phyloP scores from a whole-genome alignment of 345 rosid species.

The Acer yangbiense region DNA sequence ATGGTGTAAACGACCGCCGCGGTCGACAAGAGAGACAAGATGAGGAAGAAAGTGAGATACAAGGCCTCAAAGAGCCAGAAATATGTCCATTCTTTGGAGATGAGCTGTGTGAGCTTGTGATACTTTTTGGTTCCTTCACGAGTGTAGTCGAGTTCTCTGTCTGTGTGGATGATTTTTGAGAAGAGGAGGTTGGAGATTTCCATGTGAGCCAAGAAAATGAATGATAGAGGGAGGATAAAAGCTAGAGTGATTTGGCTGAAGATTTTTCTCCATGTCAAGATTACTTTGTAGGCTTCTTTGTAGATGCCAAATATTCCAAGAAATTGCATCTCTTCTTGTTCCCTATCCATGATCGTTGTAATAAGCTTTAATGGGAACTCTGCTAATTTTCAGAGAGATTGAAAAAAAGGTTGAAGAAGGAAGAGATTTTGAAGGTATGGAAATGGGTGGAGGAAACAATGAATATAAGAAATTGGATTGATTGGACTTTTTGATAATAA shows the following conservation, averaged over 20 bases:
- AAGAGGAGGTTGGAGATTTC: slow-evolving; percentile 35
- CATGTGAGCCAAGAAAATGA: slow-evolving; percentile 51
- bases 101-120: slow-evolving; percentile 28
- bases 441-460: neutral
- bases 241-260: slow-evolving; percentile 49
- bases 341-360: slow-evolving; percentile 41
- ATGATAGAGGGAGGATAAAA: slow-evolving; percentile 56
- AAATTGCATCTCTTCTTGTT: slow-evolving; percentile 65
- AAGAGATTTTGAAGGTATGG: too few relatives aligned
- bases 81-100: slow-evolving; percentile 30
- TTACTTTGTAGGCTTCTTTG: slow-evolving; percentile 48
- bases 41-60: slow-evolving; percentile 36
- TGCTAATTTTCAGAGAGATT: neutral
- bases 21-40: slow-evolving; percentile 52
- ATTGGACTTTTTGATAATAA: neutral
- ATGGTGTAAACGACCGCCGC: slow-evolving; percentile 59
- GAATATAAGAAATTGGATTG: neutral
- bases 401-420: neutral
- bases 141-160: slow-evolving; percentile 27
- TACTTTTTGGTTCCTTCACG: slow-evolving; percentile 1
- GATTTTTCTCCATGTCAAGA: slow-evolving; percentile 45
- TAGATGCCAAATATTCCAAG: slow-evolving; percentile 45
- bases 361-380: neutral
- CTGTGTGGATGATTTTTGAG: slow-evolving; percentile 23
- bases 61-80: slow-evolving; percentile 31